Base-by-base conservation (phyloP, 352 stramenopile genomes). In the Globisporangium acanthophoron region DNA sequence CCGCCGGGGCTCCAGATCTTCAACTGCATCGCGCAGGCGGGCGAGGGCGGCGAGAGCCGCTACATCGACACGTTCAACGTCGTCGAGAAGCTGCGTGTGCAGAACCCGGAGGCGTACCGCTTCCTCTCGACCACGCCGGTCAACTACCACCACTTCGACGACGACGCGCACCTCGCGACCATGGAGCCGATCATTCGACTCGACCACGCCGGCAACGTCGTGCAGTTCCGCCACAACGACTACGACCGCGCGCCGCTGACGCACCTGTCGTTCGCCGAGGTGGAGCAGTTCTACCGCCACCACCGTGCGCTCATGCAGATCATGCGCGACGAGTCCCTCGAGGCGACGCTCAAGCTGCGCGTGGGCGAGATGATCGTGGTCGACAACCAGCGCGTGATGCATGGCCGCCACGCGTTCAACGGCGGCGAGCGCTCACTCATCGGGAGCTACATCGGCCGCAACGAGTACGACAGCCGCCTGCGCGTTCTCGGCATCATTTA, bases 1-100 rank as follows among this genome's bases (percentile, higher is more conserved):
- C 82, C 85, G 12, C 83, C 87, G n/a, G 87, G 87, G 12, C 66
- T 96, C 40, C 87, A 96, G 66, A 91, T 96, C 62, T 96, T 96
- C 69, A 96, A 96, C 69, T 96, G 87, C 62, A 70, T 88, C 0
- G 78, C 75, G 5, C 85, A 94, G 56, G 85, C 85, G 7, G 76
- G 74, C 12, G 70, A 85, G 11, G 84, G 80, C 15, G 86, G 82
- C 24, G 78, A 85, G 39, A 93, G 80, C 54, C 83, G 82, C 40
- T 93, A 92, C 65, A 64, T 93, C 9, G 87, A 96, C 57, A 71
- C 80, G 9, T 96, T 94, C 64, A 65, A 90, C 56, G 71, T 92
- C 5, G 76, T 76, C 11, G 76, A 94, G 69, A 85, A 67, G 39
- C 67, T 96, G 51, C 72, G 73, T 3, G 58, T 56, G 1, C 56